These are phyloP conservation scores for Eucalyptus tenuipes DNA, from an alignment of 345 rosid species.

Conservation along the genomic window DNA sequence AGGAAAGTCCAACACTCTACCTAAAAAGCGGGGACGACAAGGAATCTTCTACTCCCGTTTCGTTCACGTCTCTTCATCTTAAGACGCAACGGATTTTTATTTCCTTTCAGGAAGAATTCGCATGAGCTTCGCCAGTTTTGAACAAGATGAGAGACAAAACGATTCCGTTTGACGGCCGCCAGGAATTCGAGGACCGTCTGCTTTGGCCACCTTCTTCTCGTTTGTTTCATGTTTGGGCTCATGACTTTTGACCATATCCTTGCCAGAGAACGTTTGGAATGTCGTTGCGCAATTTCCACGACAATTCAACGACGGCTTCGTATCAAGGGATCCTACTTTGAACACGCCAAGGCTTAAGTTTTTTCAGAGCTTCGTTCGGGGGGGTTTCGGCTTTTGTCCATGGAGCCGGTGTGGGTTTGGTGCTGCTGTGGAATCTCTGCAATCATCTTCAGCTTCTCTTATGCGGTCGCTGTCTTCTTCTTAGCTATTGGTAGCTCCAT, in stretches of 20 bases:
- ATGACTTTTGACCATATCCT: background rate
- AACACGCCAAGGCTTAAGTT: background rate
- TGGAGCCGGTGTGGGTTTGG: background rate
- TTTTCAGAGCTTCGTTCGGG: background rate
- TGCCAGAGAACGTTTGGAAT: background rate
- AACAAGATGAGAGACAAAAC: background rate
- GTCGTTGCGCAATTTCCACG: background rate
- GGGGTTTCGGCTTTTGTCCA: background rate
- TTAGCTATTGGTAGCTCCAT: conserved; percentile 15
- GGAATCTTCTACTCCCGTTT: background rate
- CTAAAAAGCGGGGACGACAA: background rate
- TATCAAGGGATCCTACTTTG: background rate
- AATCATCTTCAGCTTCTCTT: background rate
- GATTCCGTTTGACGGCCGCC: background rate
- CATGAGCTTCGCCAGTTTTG: background rate
- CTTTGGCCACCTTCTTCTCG: background rate
- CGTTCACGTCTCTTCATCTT: background rate
- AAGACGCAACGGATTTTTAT: background rate
- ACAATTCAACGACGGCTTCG: background rate
- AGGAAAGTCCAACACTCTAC: background rate
- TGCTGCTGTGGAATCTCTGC: background rate
- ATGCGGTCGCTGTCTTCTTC: background rate
- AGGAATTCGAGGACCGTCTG: background rate
- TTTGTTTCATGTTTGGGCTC: background rate
- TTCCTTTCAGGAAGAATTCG: background rate